Evolutionary conservation across 139 green algal genomes (phyloP).

Genomic region (Auxenochlorella protothecoides): DNA sequence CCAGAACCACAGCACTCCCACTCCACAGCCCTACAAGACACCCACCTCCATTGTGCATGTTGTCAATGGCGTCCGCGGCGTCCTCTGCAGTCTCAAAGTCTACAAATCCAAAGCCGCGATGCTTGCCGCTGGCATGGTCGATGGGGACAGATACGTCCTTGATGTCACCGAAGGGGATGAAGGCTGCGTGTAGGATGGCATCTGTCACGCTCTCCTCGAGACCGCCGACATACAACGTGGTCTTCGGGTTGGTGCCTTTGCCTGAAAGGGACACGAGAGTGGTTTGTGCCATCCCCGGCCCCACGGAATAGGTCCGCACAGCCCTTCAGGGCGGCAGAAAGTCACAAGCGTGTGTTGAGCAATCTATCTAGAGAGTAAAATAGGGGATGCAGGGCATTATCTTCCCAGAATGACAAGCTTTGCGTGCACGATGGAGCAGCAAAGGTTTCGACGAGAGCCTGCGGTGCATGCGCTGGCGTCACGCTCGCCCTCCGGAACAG

Average conservation of each 20-base stretch:
- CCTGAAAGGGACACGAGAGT: conserved; percentile 51
- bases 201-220: conserved; percentile 87
- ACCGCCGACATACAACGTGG: conserved; percentile 82
- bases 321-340: background rate
- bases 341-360: background rate
- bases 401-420: background rate
- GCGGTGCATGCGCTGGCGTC: too few relatives aligned
- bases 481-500: too few relatives aligned
- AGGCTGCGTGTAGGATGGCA: conserved; percentile 77
- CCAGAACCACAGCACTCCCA: too few relatives aligned
- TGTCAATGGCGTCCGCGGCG: conserved; percentile 84
- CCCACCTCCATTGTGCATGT: conserved; percentile 87
- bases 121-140: conserved; percentile 72
- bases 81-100: conserved; percentile 86
- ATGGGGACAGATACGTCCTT: conserved; percentile 92
- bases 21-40: background rate
- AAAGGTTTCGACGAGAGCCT: too few relatives aligned
- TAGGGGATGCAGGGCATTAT: background rate
- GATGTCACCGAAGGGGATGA: conserved; percentile 95
- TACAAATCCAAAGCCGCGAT: conserved; percentile 92
- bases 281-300: conserved; percentile 7
- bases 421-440: background rate
- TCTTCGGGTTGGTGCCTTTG: conserved; percentile 78
- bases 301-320: background rate
- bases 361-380: background rate